Percentiles rank a stretch among this genome's conserved stretches.
These are phyloP conservation scores for Stephania yunnanensis DNA, from an alignment of 164 flowering plant genomes.

Conservation along the genomic window DNA sequence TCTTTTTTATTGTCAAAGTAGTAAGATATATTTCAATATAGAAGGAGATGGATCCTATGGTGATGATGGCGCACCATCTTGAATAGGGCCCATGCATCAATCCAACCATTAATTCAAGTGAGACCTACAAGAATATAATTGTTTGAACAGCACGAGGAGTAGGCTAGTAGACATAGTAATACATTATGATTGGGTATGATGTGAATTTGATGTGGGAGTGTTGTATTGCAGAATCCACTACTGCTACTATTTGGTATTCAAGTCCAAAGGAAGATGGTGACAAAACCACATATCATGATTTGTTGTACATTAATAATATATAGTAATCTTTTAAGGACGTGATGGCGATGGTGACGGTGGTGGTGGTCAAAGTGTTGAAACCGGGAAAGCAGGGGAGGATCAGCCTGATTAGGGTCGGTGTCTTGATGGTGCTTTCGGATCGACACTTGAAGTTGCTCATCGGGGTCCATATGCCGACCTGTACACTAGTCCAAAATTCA, in stretches of 20 bases:
- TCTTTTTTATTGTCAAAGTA: too few species aligned
- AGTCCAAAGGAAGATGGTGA: not conserved
- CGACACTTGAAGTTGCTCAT: not conserved
- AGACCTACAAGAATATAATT: too few species aligned
- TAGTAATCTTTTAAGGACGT: too few species aligned
- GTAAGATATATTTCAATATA: too few species aligned
- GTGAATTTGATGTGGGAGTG: not conserved
- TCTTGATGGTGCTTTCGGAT: not conserved
- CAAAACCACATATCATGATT: not conserved
- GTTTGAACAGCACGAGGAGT: too few species aligned
- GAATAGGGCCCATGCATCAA: not conserved
- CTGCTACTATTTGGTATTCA: not conserved
- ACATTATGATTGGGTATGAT: not conserved
- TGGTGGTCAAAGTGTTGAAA: slow-evolving; percentile 1
- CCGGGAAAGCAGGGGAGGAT: not conserved
- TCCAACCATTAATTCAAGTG: not conserved
- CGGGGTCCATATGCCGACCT: too few species aligned
- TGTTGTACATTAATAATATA: not conserved
- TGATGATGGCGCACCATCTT: not conserved
- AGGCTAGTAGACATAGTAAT: not conserved
- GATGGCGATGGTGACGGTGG: not conserved
- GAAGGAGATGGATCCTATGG: not conserved
- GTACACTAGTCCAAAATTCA: too few species aligned
- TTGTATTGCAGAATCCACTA: too few species aligned
- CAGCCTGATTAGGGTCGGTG: not conserved